Percentiles rank a stretch among this genome's conserved stretches.
Conservation (phyloP, 805 yeast genomes). For the Starmerella bacillaris region DNA sequence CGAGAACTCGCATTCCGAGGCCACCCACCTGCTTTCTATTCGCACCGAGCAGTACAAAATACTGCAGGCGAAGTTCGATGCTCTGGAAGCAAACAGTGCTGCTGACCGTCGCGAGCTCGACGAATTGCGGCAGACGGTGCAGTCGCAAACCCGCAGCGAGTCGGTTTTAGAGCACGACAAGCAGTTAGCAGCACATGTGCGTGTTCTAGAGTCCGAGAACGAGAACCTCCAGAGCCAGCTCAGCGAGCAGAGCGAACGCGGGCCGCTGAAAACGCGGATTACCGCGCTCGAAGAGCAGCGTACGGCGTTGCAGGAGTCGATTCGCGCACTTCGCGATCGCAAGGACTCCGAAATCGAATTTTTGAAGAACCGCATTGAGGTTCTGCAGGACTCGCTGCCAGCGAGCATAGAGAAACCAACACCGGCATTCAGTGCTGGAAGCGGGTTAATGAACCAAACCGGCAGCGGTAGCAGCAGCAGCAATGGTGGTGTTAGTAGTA, state of each 20-base stretch:
- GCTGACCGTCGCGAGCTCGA: background rate
- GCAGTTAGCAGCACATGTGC: conserved; percentile 20
- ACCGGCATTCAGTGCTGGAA: too few relatives aligned
- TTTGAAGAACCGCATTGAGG: conserved; percentile 18
- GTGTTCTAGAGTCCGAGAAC: conserved; percentile 22
- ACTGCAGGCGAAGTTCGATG: conserved; percentile 17
- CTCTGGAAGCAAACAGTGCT: conserved; percentile 10
- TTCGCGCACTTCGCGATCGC: conserved; percentile 26
- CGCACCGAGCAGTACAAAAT: conserved; percentile 19
- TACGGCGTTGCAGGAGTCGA: conserved; percentile 25
- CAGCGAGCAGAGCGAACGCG: conserved; percentile 20
- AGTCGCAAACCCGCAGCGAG: conserved; percentile 4
- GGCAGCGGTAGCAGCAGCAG: background rate
- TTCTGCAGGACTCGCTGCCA: conserved; percentile 13
- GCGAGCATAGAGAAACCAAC: too few relatives aligned
- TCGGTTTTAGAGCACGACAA: conserved; percentile 9
- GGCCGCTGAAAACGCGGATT: conserved; percentile 23
- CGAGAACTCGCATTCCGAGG: conserved; percentile 20
- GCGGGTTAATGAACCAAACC: too few relatives aligned
- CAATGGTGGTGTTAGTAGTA: too few relatives aligned
- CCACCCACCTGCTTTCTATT: conserved; percentile 18
- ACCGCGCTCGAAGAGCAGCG: conserved; percentile 23
- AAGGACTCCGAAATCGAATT: conserved; percentile 24
- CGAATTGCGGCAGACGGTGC: background rate
- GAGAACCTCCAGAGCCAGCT: conserved; percentile 19